Evolutionary conservation across 1,284 basidiomycete species (phyloP), one percentile per base, ranked within the genome.

Genomic region (Ceratobasidium sp.): DNA sequence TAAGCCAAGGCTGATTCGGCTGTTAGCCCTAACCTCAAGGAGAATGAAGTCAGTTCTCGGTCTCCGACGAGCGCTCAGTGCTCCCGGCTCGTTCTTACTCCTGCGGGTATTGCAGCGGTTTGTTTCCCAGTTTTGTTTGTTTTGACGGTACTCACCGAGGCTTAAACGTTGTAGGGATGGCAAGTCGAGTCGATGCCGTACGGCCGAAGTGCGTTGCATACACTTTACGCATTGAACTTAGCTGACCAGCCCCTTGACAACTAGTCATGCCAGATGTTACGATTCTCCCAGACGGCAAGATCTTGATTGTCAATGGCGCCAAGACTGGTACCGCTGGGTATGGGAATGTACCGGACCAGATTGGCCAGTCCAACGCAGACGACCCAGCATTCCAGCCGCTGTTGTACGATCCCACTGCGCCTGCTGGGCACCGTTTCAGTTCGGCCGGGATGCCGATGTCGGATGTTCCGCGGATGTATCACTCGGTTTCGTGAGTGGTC

Each of bases 261-360:
- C 9, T 11, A 70, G 86, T 89, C 15, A 95, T 95, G 94, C 88
- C 90, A 0, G 92, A 95, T 81, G 90, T 90, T 17, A 77, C 97
- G 32, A 86, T 95, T 22, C 89, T 95, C 46, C 95, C 95, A 1
- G 92, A 90, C 40, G 95, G 95, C 40, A 84, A 91, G 76, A 85
- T 95, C 34, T 79, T 95, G 65, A 89, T 95, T 82, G 87, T 94
- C 77, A 95, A 95, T 81, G 94, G 93, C 13, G 94, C 89, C 1
- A 86, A 86, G 43, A 87, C 88, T 17, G 94, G 94, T 0, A 91
- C 94, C 71, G 92, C 93, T 52, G 95, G 95, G 57, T 96, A 95
- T 81, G 92, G 92, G n/a, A 96, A 96, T 81, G 92, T 94, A 76
- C 82, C 85, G 74, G 83, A 88, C 81, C 79, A 81, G 76, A 87